Evolutionary conservation across 192 early-diverging fungal species (phyloP).

Genomic region (Backusella australiensis): DNA sequence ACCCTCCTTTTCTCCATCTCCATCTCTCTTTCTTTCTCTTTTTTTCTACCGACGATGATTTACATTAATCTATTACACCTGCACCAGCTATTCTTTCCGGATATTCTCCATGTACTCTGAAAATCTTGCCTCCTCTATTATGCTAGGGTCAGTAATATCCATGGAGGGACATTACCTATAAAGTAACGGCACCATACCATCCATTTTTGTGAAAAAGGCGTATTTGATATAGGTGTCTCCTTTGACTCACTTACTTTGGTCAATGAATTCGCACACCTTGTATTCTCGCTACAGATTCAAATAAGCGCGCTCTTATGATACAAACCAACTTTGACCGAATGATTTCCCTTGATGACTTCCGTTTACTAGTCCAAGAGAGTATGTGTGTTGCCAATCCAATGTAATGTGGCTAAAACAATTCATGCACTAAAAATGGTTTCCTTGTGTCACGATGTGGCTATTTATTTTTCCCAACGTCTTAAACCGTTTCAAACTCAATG

Average conservation of each 20-base stretch:
- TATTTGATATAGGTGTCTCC: neutral
- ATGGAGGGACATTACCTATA: neutral
- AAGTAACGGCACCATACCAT: neutral
- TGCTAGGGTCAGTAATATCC: neutral
- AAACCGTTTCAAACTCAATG: neutral
- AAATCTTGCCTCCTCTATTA: neutral
- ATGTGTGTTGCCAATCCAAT: neutral
- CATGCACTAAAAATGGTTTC: neutral
- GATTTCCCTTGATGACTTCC: neutral
- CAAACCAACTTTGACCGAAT: neutral
- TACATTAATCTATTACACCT: neutral
- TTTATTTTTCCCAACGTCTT: neutral
- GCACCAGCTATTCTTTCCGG: neutral
- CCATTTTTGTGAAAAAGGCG: neutral
- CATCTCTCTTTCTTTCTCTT: neutral
- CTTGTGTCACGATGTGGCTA: neutral
- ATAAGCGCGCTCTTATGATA: neutral
- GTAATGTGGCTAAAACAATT: neutral
- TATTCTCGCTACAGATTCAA: neutral
- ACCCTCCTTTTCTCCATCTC: neutral
- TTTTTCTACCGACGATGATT: neutral
- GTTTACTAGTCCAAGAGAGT: too few species aligned
- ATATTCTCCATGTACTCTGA: neutral
- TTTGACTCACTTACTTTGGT: too few species aligned
- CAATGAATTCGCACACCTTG: neutral